Base-by-base conservation (phyloP, 305 asterid genomes). In the Solanum hybrid region DNA sequence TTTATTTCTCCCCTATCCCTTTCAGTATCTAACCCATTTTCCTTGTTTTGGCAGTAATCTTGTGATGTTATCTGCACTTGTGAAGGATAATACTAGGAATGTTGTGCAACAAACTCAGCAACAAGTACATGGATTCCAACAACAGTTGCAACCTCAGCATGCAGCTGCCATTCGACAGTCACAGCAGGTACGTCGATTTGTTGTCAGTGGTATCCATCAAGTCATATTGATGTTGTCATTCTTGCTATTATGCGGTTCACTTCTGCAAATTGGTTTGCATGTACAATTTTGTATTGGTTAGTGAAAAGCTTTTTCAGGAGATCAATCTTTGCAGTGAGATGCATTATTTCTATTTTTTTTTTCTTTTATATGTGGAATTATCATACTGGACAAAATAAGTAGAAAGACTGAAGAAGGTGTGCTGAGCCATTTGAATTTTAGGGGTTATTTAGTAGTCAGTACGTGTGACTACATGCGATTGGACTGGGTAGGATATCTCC, bases 31-130 rank as follows among this genome's bases (percentile, higher is more conserved):
- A 87, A 89, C 88, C 14, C 32, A 60, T 90, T 85, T 88, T n/a
- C 69, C 89, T 84, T 90, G 66, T 85, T 88, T 91, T 89, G 79
- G 51, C 96, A 96, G 99, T 92, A 96, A 95, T 91, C 93, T 97
- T 88, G 96, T 94, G 88, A 89, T 91, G 86, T 91, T 97, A 77
- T 90, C 95, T 56, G 98, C 96, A 92, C 92, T 97, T 91, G 97
- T 96, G 91, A 97, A 96, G 93, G 98, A 95, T 89, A 94, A 92
- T 92, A 92, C 95, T 78, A 96, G 93, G 93, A 94, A 90, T 90
- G 77, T 85, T 88, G 95, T 89, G 64, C 98, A 92, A 82, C 98
- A 93, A 94, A 90, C 92, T 91, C 98, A 92, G 89, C 98, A 93
- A 89, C 98, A 94, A 90, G 89, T 91, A 56, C 94, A 92, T 90